A percentile compares a stretch with the other conserved stretches of the same genome.
phyloP scores from a whole-genome alignment of 257 asterid species.

The Przewalskia tangutica region DNA sequence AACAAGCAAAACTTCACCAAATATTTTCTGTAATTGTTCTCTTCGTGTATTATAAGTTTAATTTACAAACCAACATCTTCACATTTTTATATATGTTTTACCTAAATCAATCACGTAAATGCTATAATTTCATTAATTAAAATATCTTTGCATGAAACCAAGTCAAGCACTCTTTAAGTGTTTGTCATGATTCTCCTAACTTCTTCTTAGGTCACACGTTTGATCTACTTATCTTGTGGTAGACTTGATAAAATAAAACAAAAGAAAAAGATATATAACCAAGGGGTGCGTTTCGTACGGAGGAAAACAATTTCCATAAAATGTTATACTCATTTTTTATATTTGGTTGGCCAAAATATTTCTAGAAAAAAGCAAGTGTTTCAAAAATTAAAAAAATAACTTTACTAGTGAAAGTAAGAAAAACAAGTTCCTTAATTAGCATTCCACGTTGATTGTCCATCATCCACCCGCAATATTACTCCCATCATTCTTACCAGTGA shows the following conservation, averaged over 20 bases:
- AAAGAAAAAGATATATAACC: not conserved
- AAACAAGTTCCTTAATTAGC: too few species aligned
- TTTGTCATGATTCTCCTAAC: slow-evolving; percentile 29
- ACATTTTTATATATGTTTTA: not conserved
- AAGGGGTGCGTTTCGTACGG: too few species aligned
- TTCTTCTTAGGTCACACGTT: slow-evolving; percentile 19
- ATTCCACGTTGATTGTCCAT: too few species aligned
- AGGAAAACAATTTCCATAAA: too few species aligned
- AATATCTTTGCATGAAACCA: not conserved
- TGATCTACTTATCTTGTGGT: slow-evolving; percentile 8
- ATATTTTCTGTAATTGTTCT: not conserved
- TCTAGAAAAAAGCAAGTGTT: too few species aligned
- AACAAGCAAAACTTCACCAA: not conserved
- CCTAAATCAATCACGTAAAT: slow-evolving; percentile 6
- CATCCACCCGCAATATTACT: too few species aligned
- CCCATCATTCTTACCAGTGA: too few species aligned
- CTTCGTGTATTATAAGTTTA: not conserved
- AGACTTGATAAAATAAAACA: not conserved
- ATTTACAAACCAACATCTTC: not conserved
- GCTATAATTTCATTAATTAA: not conserved
- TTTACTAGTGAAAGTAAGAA: too few species aligned
- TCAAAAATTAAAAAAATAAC: too few species aligned
- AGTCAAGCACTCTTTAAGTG: not conserved
- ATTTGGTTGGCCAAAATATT: too few species aligned
- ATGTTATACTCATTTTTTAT: too few species aligned